Percentiles rank a stretch among this genome's conserved stretches.
Evolutionary conservation across 768 basidiomycete genomes (phyloP).

Genomic region (Hortiboletus flavorubellus): DNA sequence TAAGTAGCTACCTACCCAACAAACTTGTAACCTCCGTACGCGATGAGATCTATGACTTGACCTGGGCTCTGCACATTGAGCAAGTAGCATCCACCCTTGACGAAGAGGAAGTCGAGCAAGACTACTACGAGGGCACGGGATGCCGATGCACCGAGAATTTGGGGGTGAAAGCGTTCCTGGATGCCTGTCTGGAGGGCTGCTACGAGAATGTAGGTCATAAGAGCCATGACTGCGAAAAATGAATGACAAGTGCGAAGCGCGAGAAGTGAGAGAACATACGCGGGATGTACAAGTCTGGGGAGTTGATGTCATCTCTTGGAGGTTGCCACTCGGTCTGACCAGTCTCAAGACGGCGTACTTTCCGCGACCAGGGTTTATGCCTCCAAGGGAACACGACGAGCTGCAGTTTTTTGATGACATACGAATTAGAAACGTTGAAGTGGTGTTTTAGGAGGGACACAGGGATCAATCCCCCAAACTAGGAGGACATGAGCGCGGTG

Average conservation of each 20-base stretch:
- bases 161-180: constrained; percentile 79
- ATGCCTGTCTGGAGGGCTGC: constrained; percentile 84
- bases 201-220: constrained; percentile 93
- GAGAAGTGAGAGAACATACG: constrained; percentile 40
- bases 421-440: constrained; percentile 95
- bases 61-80: constrained; percentile 76
- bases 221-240: constrained; percentile 72
- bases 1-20: constrained; percentile 61
- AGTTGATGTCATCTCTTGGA: constrained; percentile 93
- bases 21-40: constrained; percentile 97
- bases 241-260: constrained; percentile 6
- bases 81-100: constrained; percentile 91
- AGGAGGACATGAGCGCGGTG: constrained; percentile 1
- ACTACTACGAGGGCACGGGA: constrained; percentile 83
- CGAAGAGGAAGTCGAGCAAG: constrained; percentile 82
- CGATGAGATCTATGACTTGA: constrained; percentile 78
- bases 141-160: constrained; percentile 82
- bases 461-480: constrained; percentile 84
- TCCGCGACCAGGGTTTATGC: constrained; percentile 83
- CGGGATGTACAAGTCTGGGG: constrained; percentile 96
- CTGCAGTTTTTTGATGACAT: constrained; percentile 86
- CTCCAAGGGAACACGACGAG: constrained; percentile 95
- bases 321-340: constrained; percentile 72
- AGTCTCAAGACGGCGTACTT: constrained; percentile 60
- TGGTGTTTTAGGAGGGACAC: constrained; percentile 77